These are phyloP conservation scores for Diplogelasinospora grovesii DNA, from an alignment of 495 filamentous ascomycete genomes.

Conservation along the genomic window DNA sequence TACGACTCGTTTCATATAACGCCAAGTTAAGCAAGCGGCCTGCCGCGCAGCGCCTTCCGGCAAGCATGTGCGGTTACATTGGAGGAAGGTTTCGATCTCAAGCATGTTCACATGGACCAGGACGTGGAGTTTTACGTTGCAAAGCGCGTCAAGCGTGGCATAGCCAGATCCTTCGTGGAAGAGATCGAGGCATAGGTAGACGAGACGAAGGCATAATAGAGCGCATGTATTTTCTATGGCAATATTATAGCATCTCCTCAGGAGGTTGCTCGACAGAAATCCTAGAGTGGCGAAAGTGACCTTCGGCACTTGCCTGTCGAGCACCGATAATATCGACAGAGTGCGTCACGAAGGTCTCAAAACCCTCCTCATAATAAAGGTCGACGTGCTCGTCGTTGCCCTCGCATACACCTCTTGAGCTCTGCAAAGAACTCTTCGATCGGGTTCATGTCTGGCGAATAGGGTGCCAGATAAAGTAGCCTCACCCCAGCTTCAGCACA, in stretches of 20 bases:
- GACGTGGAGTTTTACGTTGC: no score
- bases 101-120: no score
- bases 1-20: no score
- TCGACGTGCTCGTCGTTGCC: background rate
- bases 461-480: constrained; percentile 31
- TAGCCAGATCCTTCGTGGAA: no score
- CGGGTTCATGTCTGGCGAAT: constrained; percentile 29
- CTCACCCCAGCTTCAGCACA: constrained; percentile 32
- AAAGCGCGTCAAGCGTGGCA: no score
- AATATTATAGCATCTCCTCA: background rate
- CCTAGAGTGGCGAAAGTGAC: background rate
- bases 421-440: constrained; percentile 28
- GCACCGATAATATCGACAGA: background rate
- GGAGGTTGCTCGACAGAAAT: background rate
- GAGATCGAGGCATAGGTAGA: no score
- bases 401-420: constrained; percentile 8
- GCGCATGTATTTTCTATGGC: background rate
- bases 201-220: no score
- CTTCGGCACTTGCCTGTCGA: background rate
- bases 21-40: no score
- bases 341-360: background rate
- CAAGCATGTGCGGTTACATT: no score
- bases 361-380: background rate
- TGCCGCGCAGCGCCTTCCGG: no score
- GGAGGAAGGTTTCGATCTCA: no score